These are phyloP conservation scores for Cucurbita maxima DNA, from an alignment of 306 rosid genomes.

Conservation along the genomic window DNA sequence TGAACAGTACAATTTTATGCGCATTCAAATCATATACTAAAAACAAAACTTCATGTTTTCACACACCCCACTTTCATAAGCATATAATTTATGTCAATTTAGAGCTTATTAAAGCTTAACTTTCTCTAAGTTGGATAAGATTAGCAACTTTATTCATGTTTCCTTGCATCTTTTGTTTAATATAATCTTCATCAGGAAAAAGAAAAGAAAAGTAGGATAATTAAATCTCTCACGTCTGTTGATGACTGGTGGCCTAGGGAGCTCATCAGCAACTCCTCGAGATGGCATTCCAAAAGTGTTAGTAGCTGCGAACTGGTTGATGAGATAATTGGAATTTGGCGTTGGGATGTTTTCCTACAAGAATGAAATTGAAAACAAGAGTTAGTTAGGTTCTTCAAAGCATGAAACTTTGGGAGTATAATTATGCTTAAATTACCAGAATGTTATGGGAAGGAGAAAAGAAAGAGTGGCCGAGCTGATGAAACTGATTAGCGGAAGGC, in stretches of 20 bases:
- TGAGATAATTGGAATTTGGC: slow-evolving; percentile 43
- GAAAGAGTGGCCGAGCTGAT: slow-evolving; percentile 64
- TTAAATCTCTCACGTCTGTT: slow-evolving; percentile 58
- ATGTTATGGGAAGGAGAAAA: slow-evolving; percentile 63
- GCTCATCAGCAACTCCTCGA: slow-evolving; percentile 38
- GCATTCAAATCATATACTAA: not conserved
- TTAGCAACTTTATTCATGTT: too few species aligned
- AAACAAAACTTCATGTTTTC: not conserved
- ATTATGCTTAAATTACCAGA: slow-evolving; percentile 26
- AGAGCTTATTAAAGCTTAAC: not conserved
- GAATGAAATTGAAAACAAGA: too few species aligned
- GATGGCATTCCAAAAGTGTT: slow-evolving; percentile 44
- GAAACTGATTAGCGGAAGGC: slow-evolving; percentile 75
- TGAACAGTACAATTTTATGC: slow-evolving; percentile 2
- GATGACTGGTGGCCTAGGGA: slow-evolving; percentile 60
- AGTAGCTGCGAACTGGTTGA: slow-evolving; percentile 28
- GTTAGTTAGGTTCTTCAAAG: too few species aligned
- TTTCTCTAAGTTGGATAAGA: not conserved
- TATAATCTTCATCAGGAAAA: not conserved
- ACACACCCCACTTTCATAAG: not conserved
- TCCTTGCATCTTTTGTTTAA: too few species aligned
- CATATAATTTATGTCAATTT: too few species aligned
- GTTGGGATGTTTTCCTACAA: slow-evolving; percentile 37
- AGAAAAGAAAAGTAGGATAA: not conserved
- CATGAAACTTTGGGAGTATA: too few species aligned